Evolutionary conservation across 2,329 filamentous ascomycete species (phyloP).

Genomic region (Claviceps maximensis): DNA sequence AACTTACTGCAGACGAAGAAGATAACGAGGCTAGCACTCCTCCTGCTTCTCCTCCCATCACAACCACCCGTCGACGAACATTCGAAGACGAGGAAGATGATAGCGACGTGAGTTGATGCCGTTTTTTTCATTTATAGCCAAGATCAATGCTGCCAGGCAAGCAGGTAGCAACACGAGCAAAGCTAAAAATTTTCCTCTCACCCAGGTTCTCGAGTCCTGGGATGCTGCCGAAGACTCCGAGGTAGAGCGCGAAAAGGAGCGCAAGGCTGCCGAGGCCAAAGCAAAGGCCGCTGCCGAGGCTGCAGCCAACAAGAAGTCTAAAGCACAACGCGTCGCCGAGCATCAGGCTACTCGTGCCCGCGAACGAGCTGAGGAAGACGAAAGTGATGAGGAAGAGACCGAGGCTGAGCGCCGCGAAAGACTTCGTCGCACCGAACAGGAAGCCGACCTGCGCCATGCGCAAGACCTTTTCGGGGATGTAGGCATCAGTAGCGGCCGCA

Average conservation of each 20-base stretch:
- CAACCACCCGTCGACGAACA: constrained; percentile 36
- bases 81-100: constrained; percentile 91
- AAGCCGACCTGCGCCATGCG: constrained; percentile 77
- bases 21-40: constrained; percentile 24
- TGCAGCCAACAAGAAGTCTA: constrained; percentile 81
- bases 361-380: constrained; percentile 36
- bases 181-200: constrained; percentile 1
- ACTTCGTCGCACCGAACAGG: constrained; percentile 68
- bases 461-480: constrained; percentile 79
- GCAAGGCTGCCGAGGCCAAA: constrained; percentile 74
- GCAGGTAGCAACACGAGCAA: not conserved
- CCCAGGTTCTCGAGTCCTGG: constrained; percentile 86
- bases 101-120: constrained; percentile 49
- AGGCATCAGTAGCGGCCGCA: constrained; percentile 52
- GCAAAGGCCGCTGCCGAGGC: constrained; percentile 82
- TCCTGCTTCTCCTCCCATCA: constrained; percentile 25
- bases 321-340: constrained; percentile 74
- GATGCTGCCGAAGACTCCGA: constrained; percentile 95
- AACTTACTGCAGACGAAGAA: constrained; percentile 23
- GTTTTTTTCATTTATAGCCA: too few species aligned
- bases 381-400: constrained; percentile 54
- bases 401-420: constrained; percentile 62
- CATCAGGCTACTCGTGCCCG: constrained; percentile 49
- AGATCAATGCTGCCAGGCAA: not conserved
- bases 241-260: constrained; percentile 87